Percentiles rank a stretch among this genome's conserved stretches.
phyloP scores from a whole-genome alignment of 805 yeast genomes.

The Nakazawaea anatomiae region DNA sequence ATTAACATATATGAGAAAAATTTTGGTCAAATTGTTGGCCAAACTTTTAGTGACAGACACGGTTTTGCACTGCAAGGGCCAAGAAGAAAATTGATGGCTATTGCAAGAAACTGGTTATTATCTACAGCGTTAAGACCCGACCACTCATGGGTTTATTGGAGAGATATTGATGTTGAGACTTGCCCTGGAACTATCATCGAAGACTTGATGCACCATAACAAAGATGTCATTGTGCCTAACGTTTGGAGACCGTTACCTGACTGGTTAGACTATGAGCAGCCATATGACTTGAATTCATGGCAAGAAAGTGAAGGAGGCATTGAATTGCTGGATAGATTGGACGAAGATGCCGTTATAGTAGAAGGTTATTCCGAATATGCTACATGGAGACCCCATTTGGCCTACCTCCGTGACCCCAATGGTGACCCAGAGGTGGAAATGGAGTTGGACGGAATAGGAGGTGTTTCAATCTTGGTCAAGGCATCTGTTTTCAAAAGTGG shows the following conservation, averaged over 20 bases:
- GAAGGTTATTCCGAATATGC: conserved; percentile 96
- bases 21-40: conserved; percentile 89
- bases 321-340: conserved; percentile 64
- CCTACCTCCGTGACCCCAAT: conserved; percentile 85
- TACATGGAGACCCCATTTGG: conserved; percentile 95
- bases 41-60: conserved; percentile 84
- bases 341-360: conserved; percentile 91
- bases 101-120: conserved; percentile 90
- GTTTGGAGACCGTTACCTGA: conserved; percentile 85
- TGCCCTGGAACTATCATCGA: conserved; percentile 78
- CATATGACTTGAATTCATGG: conserved; percentile 79
- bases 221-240: conserved; percentile 88
- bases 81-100: conserved; percentile 86
- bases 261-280: conserved; percentile 76
- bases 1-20: conserved; percentile 85
- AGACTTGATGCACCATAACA: conserved; percentile 83
- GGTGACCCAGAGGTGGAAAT: conserved; percentile 91
- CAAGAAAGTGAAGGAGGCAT: conserved; percentile 74
- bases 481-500: conserved; percentile 84
- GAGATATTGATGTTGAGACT: conserved; percentile 91
- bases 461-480: conserved; percentile 84
- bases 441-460: conserved; percentile 95
- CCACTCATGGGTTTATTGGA: conserved; percentile 94
- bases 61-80: conserved; percentile 95
- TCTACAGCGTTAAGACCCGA: conserved; percentile 80